Base-by-base conservation (phyloP, 257 asterid genomes). In the Eucommia ulmoides region DNA sequence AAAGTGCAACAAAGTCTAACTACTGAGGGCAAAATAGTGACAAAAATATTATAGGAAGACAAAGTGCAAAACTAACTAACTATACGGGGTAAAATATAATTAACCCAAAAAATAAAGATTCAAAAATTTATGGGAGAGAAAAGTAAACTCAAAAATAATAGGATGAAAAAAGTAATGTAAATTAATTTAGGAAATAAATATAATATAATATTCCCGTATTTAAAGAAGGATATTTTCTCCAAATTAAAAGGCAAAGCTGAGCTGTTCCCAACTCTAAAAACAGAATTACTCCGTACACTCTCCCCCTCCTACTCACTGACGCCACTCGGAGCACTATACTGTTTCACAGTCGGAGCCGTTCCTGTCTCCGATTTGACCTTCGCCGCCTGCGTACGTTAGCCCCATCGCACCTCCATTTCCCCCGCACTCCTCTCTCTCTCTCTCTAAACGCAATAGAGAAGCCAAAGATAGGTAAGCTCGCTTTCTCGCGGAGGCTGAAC, bases 251-350 rank as follows among this genome's bases (percentile, higher is more conserved):
- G 63, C 60, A 1, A 21, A 47, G 56, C 61, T 78, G 68, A 71
- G 78, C 82, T 71, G 74, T 71, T 53, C 51, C 22, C 82, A 73
- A 73, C 78, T 73, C 68, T n/a, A n/a, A 64, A 49, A 45, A 62
- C 33, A 73, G 49, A 65, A 19, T 23, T 52, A 33, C 45, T 60
- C 44, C 55, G 58, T 57, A 57, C 70, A 58, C 55, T 67, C 62
- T 64, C 41, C 54, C 64, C 49, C 23, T 45, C 44, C 49, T 8
- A 18, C 23, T 15, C 41, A 8, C 7, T 6, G 10, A 6, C 38
- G 38, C 12, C 38, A 8, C 7, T 6, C 12, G 1, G 38, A 29
- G 38, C 38, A 6, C 38, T 6, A 29, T 6, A 6, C 38, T 29
- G 12, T 29, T 29, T 29, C 10, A 14, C 7, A 29, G 38, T 8